Percentiles rank a stretch among this genome's conserved stretches.
Evolutionary conservation across 2,329 filamentous ascomycete genomes (phyloP).

Genomic region (Tolypocladium endophyticum): DNA sequence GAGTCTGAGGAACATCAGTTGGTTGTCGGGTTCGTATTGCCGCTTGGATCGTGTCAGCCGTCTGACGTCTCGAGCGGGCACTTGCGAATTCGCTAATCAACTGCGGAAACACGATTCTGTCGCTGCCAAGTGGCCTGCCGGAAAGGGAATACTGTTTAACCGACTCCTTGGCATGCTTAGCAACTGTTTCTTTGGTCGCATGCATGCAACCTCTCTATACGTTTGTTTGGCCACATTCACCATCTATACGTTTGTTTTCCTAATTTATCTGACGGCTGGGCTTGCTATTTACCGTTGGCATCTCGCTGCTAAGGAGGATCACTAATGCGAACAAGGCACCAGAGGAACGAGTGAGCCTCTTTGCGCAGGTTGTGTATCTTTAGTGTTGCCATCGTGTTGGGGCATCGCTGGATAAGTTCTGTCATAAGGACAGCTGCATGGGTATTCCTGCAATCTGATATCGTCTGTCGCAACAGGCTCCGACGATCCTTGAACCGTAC

Average conservation of each 20-base stretch:
- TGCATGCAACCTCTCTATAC: not conserved
- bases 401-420: not conserved
- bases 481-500: too few species aligned
- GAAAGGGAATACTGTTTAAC: too few species aligned
- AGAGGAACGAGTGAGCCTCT: not conserved
- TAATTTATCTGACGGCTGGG: not conserved
- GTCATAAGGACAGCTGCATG: too few species aligned
- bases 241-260: not conserved
- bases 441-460: too few species aligned
- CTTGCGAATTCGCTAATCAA: too few species aligned
- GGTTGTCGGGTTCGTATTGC: not conserved
- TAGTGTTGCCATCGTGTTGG: not conserved
- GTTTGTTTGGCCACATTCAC: not conserved
- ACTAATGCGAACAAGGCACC: not conserved
- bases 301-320: not conserved
- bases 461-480: too few species aligned
- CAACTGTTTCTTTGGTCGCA: not conserved
- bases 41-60: not conserved
- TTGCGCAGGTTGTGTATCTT: not conserved
- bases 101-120: too few species aligned
- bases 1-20: not conserved
- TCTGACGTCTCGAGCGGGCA: not conserved
- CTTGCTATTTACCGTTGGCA: not conserved
- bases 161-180: too few species aligned
- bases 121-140: too few species aligned